A percentile compares a stretch with the other conserved stretches of the same genome.
These are phyloP conservation scores for Blepharisma stoltei DNA, from an alignment of 73 alveolate genomes.

Conservation along the genomic window DNA sequence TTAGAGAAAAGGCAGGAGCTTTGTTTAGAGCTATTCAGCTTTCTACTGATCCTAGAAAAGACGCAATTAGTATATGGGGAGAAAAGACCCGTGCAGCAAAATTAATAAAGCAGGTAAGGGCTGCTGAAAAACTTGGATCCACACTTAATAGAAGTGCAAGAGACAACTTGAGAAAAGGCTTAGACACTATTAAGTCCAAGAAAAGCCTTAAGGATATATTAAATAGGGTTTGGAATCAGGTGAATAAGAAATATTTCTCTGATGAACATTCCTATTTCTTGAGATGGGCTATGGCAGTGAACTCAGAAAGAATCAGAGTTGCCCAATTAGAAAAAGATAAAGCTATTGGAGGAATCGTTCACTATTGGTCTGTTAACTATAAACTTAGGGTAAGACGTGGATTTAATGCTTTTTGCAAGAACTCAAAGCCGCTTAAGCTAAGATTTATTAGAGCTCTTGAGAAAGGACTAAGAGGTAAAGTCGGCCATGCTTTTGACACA, in stretches of 20 bases:
- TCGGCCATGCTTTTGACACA: slow-evolving; percentile 12
- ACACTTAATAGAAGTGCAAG: not conserved
- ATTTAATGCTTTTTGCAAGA: not conserved
- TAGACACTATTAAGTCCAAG: not conserved
- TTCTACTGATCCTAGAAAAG: not conserved
- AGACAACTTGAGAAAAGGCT: not conserved
- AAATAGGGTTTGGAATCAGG: not conserved
- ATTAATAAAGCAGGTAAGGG: not conserved
- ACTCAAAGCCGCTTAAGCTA: not conserved
- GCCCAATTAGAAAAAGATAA: not conserved
- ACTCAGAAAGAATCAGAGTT: not conserved
- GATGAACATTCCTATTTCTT: not conserved
- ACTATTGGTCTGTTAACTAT: not conserved
- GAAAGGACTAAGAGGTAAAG: not conserved
- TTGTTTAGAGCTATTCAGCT: slow-evolving; percentile 22
- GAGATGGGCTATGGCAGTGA: not conserved
- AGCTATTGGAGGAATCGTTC: not conserved
- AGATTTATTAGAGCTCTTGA: not conserved
- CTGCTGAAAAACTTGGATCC: not conserved
- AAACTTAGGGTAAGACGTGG: not conserved
- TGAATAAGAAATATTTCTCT: not conserved
- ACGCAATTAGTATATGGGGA: slow-evolving; percentile 12
- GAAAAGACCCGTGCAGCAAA: slow-evolving; percentile 4
- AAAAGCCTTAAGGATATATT: not conserved
- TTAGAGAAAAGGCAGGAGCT: slow-evolving; percentile 21